Percentiles rank a stretch among this genome's conserved stretches.
phyloP scores from a whole-genome alignment of 2,329 filamentous ascomycete species.

The Diatrype stigma region DNA sequence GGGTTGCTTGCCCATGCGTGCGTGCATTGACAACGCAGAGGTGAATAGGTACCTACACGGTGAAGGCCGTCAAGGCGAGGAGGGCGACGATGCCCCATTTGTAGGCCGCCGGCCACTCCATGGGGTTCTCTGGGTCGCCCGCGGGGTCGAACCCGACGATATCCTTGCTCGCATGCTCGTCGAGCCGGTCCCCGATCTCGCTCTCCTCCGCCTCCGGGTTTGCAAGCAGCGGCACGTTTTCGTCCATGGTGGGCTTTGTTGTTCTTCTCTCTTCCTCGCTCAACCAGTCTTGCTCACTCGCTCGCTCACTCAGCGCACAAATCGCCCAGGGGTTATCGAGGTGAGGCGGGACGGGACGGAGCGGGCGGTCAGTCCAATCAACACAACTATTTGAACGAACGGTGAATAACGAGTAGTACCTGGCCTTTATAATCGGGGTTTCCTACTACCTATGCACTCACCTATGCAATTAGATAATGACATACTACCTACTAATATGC shows the following conservation, averaged over 20 bases:
- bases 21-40: no score
- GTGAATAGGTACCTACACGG: conserved; percentile 43
- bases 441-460: no score
- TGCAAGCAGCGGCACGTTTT: conserved; percentile 29
- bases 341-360: no score
- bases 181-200: conserved; percentile 14
- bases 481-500: no score
- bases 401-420: no score
- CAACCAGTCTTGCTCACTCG: no score
- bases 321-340: no score
- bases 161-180: conserved; percentile 20
- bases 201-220: conserved; percentile 16
- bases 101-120: conserved; percentile 48
- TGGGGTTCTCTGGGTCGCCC: conserved; percentile 47
- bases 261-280: no score
- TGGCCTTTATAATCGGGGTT: no score
- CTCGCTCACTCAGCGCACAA: neutral
- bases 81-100: conserved; percentile 52
- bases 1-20: neutral
- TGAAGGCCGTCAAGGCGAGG: conserved; percentile 51
- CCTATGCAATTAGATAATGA: no score
- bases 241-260: conserved; percentile 24
- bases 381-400: no score
- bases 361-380: no score
- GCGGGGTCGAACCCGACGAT: conserved; percentile 41